Base-by-base conservation (phyloP, 1,284 basidiomycete species). In the Cryptococcus sp. region DNA sequence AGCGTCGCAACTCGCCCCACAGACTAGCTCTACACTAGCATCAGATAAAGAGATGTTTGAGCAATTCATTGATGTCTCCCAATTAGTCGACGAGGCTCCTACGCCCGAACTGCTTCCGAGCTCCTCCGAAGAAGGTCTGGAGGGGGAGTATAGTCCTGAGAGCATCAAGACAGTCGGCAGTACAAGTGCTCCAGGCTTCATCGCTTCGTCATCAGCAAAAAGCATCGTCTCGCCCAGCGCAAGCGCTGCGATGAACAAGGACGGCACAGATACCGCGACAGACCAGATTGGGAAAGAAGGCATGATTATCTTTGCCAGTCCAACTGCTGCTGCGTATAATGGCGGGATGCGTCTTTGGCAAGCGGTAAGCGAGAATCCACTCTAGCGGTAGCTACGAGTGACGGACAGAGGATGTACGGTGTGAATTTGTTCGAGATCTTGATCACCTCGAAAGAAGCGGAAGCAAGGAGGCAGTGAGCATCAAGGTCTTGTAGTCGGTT, bases 31-130 rank as follows among this genome's bases (percentile, higher is more conserved):
- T 19, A 15, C 23, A 19, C 44, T 38, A 15, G 44, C 47, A 20
- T 38, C 29, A 13, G 64, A 68, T 22, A 54, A 63, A 22, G 69
- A 69, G 8, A 47, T 67, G 13, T 71, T 71, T 50, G 63, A 59
- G 29, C 58, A 69, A 25, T 71, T 62, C 56, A 57, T 71, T 43
- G 69, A 70, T 48, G 44, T 56, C 3, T 38, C 61, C 6, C 61
- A 66, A 40, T 39, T 63, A 22, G 53, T 56, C 23, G 58, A 59
- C 13, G 57, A 63, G 17, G 37, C 66, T 10, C 63, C 67, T 3
- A 70, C 69, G 2, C 69, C 69, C 17, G 69, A 70, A 41, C 59
- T 70, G 5, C 55, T 62, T 45, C 43, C n/a, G n/a, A n/a, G 46
- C 15, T 43, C 57, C n/a, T 52, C 45, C 10, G 16, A 56, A 22